These are phyloP conservation scores for Verruconis gallopava DNA, from an alignment of 2,329 filamentous ascomycete genomes.

Conservation along the genomic window DNA sequence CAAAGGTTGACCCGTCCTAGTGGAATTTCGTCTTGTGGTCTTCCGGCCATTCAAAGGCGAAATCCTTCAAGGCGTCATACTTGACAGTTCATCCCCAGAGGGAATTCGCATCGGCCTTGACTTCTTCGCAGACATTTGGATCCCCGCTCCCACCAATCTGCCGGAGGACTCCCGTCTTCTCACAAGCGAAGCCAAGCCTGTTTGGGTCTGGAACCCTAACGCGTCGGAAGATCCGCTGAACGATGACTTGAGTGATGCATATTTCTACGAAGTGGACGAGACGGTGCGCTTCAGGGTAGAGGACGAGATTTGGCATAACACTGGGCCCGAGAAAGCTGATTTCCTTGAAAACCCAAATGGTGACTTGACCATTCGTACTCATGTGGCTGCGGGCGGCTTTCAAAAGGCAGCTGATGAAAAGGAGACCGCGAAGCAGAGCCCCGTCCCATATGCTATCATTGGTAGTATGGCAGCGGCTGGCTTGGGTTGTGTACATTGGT, in stretches of 20 bases:
- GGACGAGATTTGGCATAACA: slow-evolving; percentile 79
- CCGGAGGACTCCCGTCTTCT: slow-evolving; percentile 47
- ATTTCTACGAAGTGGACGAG: slow-evolving; percentile 79
- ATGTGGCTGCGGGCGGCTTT: background rate
- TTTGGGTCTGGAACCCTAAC: slow-evolving; percentile 77
- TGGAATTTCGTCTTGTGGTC: slow-evolving; percentile 85
- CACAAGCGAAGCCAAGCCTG: slow-evolving; percentile 18
- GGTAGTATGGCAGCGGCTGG: slow-evolving; percentile 36
- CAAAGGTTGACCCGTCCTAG: slow-evolving; percentile 31
- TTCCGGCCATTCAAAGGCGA: slow-evolving; percentile 95
- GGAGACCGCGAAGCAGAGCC: background rate
- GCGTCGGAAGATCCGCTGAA: no score
- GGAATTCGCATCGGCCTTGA: slow-evolving; percentile 73
- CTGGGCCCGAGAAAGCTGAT: slow-evolving; percentile 65
- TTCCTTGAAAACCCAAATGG: slow-evolving; percentile 41
- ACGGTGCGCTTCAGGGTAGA: slow-evolving; percentile 76
- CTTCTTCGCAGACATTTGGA: slow-evolving; percentile 87
- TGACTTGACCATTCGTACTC: background rate
- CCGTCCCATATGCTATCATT: slow-evolving; percentile 14
- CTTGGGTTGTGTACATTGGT: slow-evolving; percentile 36
- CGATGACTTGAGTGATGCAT: slow-evolving; percentile 39
- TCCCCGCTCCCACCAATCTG: slow-evolving; percentile 55
- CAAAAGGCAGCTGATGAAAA: slow-evolving; percentile 1
- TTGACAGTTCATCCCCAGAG: slow-evolving; percentile 45
- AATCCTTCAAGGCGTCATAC: slow-evolving; percentile 75